Conservation (phyloP, 345 rosid species). For the Limnanthes douglasii region DNA sequence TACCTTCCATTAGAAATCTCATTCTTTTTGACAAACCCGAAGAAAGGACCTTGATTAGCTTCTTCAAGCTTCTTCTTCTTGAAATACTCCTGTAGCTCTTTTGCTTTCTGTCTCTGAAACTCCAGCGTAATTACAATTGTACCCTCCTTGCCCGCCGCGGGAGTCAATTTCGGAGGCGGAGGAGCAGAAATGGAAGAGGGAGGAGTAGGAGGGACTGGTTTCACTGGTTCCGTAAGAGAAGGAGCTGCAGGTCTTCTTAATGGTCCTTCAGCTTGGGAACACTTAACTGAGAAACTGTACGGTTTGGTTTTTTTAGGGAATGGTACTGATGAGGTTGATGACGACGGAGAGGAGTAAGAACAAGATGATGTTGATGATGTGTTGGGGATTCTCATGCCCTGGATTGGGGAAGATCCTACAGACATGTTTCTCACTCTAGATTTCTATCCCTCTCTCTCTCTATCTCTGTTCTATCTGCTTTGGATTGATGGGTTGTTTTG, state of each 20-base stretch:
- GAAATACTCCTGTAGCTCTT: slow-evolving; percentile 78
- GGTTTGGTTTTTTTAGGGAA: slow-evolving; percentile 35
- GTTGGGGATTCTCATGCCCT: slow-evolving; percentile 39
- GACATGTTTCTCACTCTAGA: slow-evolving; percentile 24
- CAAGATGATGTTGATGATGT: slow-evolving; percentile 26
- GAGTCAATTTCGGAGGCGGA: slow-evolving; percentile 13
- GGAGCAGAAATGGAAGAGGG: slow-evolving; percentile 19
- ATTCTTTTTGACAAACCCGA: slow-evolving; percentile 76
- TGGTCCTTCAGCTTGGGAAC: slow-evolving; percentile 81
- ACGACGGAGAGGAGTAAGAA: slow-evolving; percentile 23
- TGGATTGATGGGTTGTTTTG: slow-evolving; percentile 5
- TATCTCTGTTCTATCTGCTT: background rate
- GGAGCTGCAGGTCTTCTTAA: slow-evolving; percentile 73
- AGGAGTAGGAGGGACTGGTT: slow-evolving; percentile 27
- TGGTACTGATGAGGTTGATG: slow-evolving; percentile 17
- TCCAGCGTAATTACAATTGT: slow-evolving; percentile 42
- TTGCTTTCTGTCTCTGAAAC: slow-evolving; percentile 85
- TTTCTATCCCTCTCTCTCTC: background rate
- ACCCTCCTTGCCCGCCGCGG: slow-evolving; percentile 16
- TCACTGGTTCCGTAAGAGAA: slow-evolving; percentile 28
- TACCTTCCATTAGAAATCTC: slow-evolving; percentile 95
- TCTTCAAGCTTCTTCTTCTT: slow-evolving; percentile 82
- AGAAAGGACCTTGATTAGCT: slow-evolving; percentile 78
- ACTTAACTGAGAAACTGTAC: slow-evolving; percentile 27
- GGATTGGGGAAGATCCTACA: slow-evolving; percentile 48